Conservation (phyloP, 371 early-diverging fungal genomes). For the Rhizopus sp. region DNA sequence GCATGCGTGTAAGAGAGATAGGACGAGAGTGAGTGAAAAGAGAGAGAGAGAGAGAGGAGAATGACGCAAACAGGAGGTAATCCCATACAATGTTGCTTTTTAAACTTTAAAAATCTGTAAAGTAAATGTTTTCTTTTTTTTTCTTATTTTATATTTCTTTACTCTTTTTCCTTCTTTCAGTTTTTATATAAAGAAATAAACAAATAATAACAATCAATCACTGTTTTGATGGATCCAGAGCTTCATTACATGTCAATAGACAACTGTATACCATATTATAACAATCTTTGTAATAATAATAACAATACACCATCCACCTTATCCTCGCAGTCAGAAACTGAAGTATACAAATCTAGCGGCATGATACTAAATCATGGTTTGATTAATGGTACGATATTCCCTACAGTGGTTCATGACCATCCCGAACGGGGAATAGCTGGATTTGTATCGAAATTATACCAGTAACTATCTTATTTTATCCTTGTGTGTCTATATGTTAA, state of each 20-base stretch:
- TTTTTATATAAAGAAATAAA: slow-evolving; percentile 5
- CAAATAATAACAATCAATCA: too few relatives aligned
- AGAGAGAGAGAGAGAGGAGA: background rate
- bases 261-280: too few relatives aligned
- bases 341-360: background rate
- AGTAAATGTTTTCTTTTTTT: background rate
- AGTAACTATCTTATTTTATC: slow-evolving; percentile 23
- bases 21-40: background rate
- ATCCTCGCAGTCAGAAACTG: too few relatives aligned
- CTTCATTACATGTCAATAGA: too few relatives aligned
- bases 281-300: too few relatives aligned
- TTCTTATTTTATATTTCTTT: slow-evolving; percentile 8
- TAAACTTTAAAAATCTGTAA: too few relatives aligned
- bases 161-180: slow-evolving; percentile 3
- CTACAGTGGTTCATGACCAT: slow-evolving; percentile 2
- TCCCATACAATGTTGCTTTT: too few relatives aligned
- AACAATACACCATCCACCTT: too few relatives aligned
- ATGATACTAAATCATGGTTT: background rate
- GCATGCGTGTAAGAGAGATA: background rate
- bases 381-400: slow-evolving; percentile 4
- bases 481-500: slow-evolving; percentile 7
- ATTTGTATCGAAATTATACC: slow-evolving; percentile 42
- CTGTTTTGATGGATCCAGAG: too few relatives aligned
- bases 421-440: slow-evolving; percentile 39
- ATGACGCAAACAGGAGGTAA: slow-evolving; percentile 21